Evolutionary conservation across 2,329 filamentous ascomycete genomes (phyloP).

Genomic region (Fusarium sp.): DNA sequence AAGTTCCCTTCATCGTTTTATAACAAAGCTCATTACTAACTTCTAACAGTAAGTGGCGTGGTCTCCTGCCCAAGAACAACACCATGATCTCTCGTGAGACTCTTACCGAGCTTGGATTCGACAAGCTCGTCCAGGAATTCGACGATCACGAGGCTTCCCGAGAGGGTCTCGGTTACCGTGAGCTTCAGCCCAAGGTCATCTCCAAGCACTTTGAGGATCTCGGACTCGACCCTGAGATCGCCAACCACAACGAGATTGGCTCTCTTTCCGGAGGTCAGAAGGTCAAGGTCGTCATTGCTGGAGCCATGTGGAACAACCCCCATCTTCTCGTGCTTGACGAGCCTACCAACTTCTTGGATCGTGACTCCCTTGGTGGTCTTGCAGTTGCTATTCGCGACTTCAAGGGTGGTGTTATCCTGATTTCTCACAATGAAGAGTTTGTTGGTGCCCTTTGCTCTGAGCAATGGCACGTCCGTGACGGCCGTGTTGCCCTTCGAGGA

Average conservation of each 20-base stretch:
- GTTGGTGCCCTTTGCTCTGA: conserved; percentile 95
- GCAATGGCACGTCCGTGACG: conserved; percentile 94
- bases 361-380: conserved; percentile 94
- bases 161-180: conserved; percentile 95
- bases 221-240: conserved; percentile 95
- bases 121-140: conserved; percentile 96
- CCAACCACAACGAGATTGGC: conserved; percentile 98
- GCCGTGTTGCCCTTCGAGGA: conserved; percentile 86
- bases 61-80: conserved; percentile 92
- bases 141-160: conserved; percentile 99
- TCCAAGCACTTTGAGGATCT: conserved; percentile 98
- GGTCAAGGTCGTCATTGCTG: conserved; percentile 97
- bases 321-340: conserved; percentile 97
- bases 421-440: conserved; percentile 99
- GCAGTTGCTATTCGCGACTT: conserved; percentile 98
- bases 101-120: conserved; percentile 83
- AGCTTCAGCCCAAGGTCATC: conserved; percentile 92
- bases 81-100: conserved; percentile 93
- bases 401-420: conserved; percentile 98
- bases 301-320: conserved; percentile 99
- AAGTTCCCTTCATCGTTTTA: conserved; percentile 49
- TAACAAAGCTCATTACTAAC: conserved; percentile 41
- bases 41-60: conserved; percentile 80
- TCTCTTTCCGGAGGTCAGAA: conserved; percentile 97
- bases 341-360: conserved; percentile 98